Percentiles rank a stretch among this genome's conserved stretches.
Evolutionary conservation across 1,139 yeast genomes (phyloP).

Genomic region (Kodamaea sp.): DNA sequence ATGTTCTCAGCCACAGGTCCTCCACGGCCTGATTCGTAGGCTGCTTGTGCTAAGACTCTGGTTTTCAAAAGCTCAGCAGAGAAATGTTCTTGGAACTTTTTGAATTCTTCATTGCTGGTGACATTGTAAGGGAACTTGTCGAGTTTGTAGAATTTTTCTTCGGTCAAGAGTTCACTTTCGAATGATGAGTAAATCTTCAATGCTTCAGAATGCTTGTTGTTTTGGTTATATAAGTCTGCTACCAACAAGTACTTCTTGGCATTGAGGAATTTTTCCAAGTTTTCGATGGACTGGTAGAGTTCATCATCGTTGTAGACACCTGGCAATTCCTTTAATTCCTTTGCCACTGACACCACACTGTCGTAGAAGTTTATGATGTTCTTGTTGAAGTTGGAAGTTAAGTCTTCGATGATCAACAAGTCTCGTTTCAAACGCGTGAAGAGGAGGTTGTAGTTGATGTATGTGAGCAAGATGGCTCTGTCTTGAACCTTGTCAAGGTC

Average conservation of each 20-base stretch:
- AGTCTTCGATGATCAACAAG: constrained; percentile 44
- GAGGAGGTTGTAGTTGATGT: constrained; percentile 66
- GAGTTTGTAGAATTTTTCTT: constrained; percentile 24
- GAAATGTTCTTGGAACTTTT: constrained; percentile 28
- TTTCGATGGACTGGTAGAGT: constrained; percentile 53
- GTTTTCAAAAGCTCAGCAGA: constrained; percentile 34
- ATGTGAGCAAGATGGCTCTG: constrained; percentile 74
- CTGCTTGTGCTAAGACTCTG: constrained; percentile 56
- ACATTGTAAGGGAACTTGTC: constrained; percentile 42
- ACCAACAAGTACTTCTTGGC: constrained; percentile 46
- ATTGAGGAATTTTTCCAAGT: constrained; percentile 48
- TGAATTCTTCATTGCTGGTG: constrained; percentile 36
- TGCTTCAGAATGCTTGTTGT: constrained; percentile 51
- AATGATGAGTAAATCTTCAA: constrained; percentile 52
- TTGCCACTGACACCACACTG: constrained; percentile 47
- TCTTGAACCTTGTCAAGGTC: constrained; percentile 63
- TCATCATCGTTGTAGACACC: constrained; percentile 89
- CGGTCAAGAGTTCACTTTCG: constrained; percentile 18
- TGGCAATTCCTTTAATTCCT: constrained; percentile 72
- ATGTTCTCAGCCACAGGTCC: constrained; percentile 49
- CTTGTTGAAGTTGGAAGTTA: constrained; percentile 33
- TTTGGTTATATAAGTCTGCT: constrained; percentile 51
- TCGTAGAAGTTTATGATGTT: constrained; percentile 53
- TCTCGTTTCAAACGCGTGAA: constrained; percentile 76
- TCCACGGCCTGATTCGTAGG: constrained; percentile 20